A percentile compares a stretch with the other conserved stretches of the same genome.
Evolutionary conservation across 2,329 filamentous ascomycete species (phyloP).

Genomic region (Drechslera avenae): DNA sequence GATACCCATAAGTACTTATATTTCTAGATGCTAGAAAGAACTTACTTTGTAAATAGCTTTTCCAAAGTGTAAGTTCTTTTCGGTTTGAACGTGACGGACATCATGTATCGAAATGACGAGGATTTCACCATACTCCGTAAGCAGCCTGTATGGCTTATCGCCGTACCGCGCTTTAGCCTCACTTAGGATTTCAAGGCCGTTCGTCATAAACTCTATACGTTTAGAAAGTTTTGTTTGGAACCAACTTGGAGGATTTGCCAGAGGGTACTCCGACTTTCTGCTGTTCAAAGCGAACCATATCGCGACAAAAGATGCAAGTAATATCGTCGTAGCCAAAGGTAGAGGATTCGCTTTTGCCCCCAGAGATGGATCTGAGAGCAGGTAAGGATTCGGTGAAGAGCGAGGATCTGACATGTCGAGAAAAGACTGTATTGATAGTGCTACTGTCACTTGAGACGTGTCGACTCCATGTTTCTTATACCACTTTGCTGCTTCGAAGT

Average conservation of each 20-base stretch:
- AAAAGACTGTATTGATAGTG: too few relatives aligned
- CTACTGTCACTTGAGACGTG: too few relatives aligned
- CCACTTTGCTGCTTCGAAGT: too few relatives aligned
- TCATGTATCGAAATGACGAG: neutral
- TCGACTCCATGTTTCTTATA: too few relatives aligned
- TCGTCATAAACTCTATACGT: neutral
- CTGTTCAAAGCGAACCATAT: too few relatives aligned
- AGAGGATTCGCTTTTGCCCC: too few relatives aligned
- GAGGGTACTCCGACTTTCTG: neutral
- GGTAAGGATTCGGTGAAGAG: too few relatives aligned
- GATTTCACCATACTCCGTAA: neutral
- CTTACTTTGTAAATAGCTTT: neutral
- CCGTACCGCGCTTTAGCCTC: neutral
- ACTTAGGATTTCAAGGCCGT: neutral
- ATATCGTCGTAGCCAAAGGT: too few relatives aligned
- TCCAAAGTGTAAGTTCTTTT: neutral
- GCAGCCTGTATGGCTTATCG: conserved; percentile 4
- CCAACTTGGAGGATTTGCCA: conserved; percentile 2
- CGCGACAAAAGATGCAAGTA: too few relatives aligned
- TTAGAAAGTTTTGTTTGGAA: neutral
- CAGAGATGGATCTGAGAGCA: too few relatives aligned
- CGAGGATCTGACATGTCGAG: too few relatives aligned
- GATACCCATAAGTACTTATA: neutral
- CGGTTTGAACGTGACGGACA: conserved; percentile 1
- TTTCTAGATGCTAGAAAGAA: too few relatives aligned